Evolutionary conservation across 441 rosid species (phyloP), one percentile per base, ranked within the genome.

Genomic region (Populus hybrid): DNA sequence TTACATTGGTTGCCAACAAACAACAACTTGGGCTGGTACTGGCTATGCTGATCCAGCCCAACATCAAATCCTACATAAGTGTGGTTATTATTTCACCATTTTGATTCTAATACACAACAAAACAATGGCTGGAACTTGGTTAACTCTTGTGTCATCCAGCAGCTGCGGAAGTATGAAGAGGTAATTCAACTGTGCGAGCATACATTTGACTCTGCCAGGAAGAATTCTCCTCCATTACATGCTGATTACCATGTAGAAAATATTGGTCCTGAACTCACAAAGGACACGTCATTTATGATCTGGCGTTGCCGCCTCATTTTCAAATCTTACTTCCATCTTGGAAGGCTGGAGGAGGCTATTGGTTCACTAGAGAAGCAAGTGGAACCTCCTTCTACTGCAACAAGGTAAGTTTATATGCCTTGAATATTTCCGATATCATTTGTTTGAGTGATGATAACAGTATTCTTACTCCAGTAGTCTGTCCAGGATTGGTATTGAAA

Each of bases 321-420:
- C 79, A 92, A 87, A 83, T 92, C 98, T 75, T 87, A 90, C 80
- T 93, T 92, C 85, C 80, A 86, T 66, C 85, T 91, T 78, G 99
- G 99, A 86, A 92, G 76, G 90, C 94, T 94, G 77, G 98, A 92
- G 84, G 97, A 94, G 78, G 99, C 94, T 66, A 85, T 89, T 75
- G 81, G 85, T 79, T 89, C 88, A 63, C 82, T 95, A 68, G 93
- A 95, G 81, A 92, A 87, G 85, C 89, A 86, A 79, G 92, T 79
- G 75, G 86, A 85, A 77, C 74, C 81, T 77, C 46, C 78, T 32
- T 87, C 84, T 74, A 78, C 78, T 79, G 72, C 84, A 24, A 79
- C 78, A 79, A 78, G 93, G 99, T 93, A 74, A 76, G 24, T 78
- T 64, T 50, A 50, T 50, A 50, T 50, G 57, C 57, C 57, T 50